Evolutionary conservation across 805 yeast species (phyloP), one percentile per base, ranked within the genome.

Genomic region (Saturnispora dispora): DNA sequence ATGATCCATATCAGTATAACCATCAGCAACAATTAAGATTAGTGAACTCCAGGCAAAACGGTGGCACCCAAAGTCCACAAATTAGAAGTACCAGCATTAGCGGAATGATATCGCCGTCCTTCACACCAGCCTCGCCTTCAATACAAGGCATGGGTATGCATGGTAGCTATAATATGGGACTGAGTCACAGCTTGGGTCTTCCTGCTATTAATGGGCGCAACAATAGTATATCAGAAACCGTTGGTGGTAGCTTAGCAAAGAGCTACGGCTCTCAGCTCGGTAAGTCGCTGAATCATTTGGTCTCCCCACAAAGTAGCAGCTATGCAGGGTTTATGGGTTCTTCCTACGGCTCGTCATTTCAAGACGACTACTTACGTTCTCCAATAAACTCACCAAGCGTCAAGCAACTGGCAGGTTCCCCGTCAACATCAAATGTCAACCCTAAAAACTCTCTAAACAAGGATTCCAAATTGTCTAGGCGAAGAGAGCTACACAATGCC

Each of bases 401-500:
- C 46, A 63, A 63, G 27, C 52, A 64, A n/a, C 27, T 40, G 28
- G 55, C 63, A 6, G 67, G 66, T 1, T 66, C 70, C 1, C 71
- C 72, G 1, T 66, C 70, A 1, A 63, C 69, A 4, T 56, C 68
- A 2, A 69, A 67, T 49, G 52, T 67, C 57, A 66, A 67, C 44
- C 67, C 68, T 4, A 68, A 67, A 50, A 65, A 57, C 47, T 61
- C 64, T 48, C 52, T 76, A 37, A 66, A 77, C 4, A 81, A 79
- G 60, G 95, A 85, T 49, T 88, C 84, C 53, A 85, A 85, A 61
- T 65, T 85, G 50, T 78, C 81, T 54, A 75, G 96, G 55, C 76
- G 96, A 55, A 71, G 96, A 53, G 96, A 89, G 63, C 83, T 88
- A 55, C 98, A 90, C 66, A 90, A 90, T 63, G 96, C 96, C 1